These are phyloP conservation scores for Alopecurus myosuroides DNA, from an alignment of 176 grass and related monocot species.

Conservation along the genomic window DNA sequence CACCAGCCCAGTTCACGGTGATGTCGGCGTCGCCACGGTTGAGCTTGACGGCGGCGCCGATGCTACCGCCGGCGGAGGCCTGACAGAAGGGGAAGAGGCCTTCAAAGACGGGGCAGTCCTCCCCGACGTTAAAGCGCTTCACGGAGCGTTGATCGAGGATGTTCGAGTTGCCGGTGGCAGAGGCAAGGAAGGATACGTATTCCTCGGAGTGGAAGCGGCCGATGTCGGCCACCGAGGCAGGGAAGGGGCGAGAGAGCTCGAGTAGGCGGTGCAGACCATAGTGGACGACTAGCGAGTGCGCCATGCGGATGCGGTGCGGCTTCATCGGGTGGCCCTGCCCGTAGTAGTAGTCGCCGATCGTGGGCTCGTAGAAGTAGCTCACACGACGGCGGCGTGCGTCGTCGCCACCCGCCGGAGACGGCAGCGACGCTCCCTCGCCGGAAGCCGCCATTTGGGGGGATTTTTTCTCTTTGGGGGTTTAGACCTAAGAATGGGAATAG, in stretches of 20 bases:
- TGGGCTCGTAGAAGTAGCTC: conserved; percentile 96
- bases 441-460: conserved; percentile 39
- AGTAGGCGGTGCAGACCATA: conserved; percentile 81
- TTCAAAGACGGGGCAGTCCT: conserved; percentile 91
- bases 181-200: conserved; percentile 67
- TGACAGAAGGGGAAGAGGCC: conserved; percentile 85
- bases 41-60: conserved; percentile 82
- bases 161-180: conserved; percentile 31
- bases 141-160: conserved; percentile 31
- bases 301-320: conserved; percentile 93
- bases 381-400: conserved; percentile 51
- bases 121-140: conserved; percentile 83
- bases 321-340: conserved; percentile 96
- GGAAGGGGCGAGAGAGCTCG: conserved; percentile 63
- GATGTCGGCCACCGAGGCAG: conserved; percentile 65
- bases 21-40: conserved; percentile 85
- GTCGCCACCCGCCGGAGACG: conserved; percentile 39
- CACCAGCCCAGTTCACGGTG: conserved; percentile 84
- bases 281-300: conserved; percentile 85
- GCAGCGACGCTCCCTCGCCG: conserved; percentile 64
- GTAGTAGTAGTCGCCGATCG: conserved; percentile 93
- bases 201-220: conserved; percentile 81
- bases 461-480: neutral
- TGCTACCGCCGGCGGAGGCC: conserved; percentile 70
- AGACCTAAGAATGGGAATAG: neutral